Conservation (phyloP, 2,329 filamentous ascomycete genomes). For the Trichoderma sp. region DNA sequence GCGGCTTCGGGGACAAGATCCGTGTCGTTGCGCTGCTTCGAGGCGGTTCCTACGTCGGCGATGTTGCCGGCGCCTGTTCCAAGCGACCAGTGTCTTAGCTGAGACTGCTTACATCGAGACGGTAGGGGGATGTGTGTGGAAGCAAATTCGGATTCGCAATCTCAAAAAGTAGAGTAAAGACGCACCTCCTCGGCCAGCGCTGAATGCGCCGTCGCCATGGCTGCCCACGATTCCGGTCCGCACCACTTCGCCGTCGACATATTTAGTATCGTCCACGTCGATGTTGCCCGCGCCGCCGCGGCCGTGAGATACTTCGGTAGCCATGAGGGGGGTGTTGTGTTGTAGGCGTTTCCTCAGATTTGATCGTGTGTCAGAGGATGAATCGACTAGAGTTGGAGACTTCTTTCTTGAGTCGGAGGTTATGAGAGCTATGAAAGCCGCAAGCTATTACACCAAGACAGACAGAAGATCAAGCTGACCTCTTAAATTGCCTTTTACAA, state of each 20-base stretch:
- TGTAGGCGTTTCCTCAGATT: too few species aligned
- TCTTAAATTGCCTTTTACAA: background rate
- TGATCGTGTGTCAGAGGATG: background rate
- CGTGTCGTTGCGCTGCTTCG: slow-evolving; percentile 49
- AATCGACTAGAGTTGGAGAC: background rate
- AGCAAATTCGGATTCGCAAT: background rate
- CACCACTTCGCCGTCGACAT: slow-evolving; percentile 64
- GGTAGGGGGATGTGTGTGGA: too few species aligned
- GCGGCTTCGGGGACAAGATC: slow-evolving; percentile 58
- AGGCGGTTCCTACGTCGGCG: slow-evolving; percentile 49
- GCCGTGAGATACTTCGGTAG: slow-evolving; percentile 60
- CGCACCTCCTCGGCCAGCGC: slow-evolving; percentile 61
- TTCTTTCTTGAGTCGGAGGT: background rate
- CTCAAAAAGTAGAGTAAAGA: background rate
- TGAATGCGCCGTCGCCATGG: slow-evolving; percentile 61
- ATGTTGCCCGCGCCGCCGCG: slow-evolving; percentile 66
- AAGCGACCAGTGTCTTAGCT: background rate
- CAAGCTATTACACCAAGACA: background rate
- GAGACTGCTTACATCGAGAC: background rate
- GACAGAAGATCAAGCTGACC: too few species aligned
- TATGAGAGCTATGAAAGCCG: background rate
- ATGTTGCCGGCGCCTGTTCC: slow-evolving; percentile 60
- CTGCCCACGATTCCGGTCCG: slow-evolving; percentile 56
- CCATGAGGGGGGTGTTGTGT: slow-evolving; percentile 33
- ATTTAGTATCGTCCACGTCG: slow-evolving; percentile 58